phyloP scores from a whole-genome alignment of 2,329 filamentous ascomycete genomes.

The Fusarium vanettenii region DNA sequence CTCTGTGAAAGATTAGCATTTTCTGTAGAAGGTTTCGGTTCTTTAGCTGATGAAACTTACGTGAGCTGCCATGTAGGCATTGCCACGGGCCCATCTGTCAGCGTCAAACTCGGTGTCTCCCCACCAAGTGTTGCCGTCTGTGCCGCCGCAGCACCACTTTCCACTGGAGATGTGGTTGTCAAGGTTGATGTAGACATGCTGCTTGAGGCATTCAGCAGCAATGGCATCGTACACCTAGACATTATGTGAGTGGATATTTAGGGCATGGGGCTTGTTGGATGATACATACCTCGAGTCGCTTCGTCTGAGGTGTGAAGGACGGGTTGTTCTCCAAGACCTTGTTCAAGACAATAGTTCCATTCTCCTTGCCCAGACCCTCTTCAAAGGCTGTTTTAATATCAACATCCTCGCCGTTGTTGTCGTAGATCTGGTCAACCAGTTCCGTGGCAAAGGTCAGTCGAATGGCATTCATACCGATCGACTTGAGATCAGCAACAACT shows the following conservation, averaged over 20 bases:
- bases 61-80: slow-evolving; percentile 70
- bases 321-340: slow-evolving; percentile 69
- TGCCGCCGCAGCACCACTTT: slow-evolving; percentile 67
- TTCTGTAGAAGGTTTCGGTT: too few species aligned
- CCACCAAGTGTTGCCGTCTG: slow-evolving; percentile 71
- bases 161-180: slow-evolving; percentile 72
- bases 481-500: slow-evolving; percentile 68
- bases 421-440: slow-evolving; percentile 70
- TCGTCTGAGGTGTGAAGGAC: slow-evolving; percentile 64
- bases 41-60: slow-evolving; percentile 47
- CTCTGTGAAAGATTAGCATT: not conserved
- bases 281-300: slow-evolving; percentile 58
- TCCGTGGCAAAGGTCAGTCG: slow-evolving; percentile 73
- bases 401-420: slow-evolving; percentile 59
- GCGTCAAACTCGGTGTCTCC: slow-evolving; percentile 69
- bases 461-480: slow-evolving; percentile 71
- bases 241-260: not conserved
- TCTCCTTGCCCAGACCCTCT: slow-evolving; percentile 60
- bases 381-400: slow-evolving; percentile 58
- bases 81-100: slow-evolving; percentile 69
- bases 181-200: slow-evolving; percentile 68
- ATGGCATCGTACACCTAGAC: slow-evolving; percentile 66
- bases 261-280: not conserved
- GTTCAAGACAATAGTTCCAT: slow-evolving; percentile 62
- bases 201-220: slow-evolving; percentile 64